A percentile compares a stretch with the other conserved stretches of the same genome.
These are phyloP conservation scores for Raphidocelis subcapitata DNA, from an alignment of 139 green algal species.

Conservation along the genomic window DNA sequence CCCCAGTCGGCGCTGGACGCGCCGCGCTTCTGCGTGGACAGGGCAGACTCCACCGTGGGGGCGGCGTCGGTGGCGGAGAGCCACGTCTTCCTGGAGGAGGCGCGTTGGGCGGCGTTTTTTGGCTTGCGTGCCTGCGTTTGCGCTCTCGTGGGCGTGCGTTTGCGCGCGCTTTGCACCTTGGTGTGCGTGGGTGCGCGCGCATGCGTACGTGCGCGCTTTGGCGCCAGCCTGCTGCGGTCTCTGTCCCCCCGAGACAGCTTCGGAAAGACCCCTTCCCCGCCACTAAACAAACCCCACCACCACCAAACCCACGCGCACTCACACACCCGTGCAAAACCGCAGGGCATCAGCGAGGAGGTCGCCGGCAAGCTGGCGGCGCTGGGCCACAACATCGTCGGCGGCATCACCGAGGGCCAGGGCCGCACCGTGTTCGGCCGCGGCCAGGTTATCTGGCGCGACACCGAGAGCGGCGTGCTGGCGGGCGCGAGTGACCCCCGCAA, in stretches of 20 bases:
- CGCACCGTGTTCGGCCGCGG: conserved; percentile 55
- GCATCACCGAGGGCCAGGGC: conserved; percentile 6
- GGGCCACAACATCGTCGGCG: conserved; percentile 39
- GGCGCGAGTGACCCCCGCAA: conserved; percentile 57
- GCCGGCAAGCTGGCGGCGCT: conserved; percentile 19
- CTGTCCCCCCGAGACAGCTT: no score
- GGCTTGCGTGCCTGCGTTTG: no score
- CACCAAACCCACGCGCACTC: no score
- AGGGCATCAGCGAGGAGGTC: conserved; percentile 28
- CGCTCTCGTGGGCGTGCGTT: no score
- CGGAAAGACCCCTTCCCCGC: no score
- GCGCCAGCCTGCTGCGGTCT: neutral
- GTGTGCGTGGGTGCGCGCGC: no score
- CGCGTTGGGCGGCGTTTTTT: no score
- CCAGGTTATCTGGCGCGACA: conserved; percentile 59
- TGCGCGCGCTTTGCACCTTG: no score
- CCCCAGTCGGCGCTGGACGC: conserved; percentile 66
- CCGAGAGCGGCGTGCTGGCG: conserved; percentile 56
- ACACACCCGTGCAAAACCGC: no score
- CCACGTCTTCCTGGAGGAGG: conserved; percentile 45
- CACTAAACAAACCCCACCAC: no score
- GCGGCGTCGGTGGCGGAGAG: conserved; percentile 34
- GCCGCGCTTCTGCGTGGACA: conserved; percentile 60
- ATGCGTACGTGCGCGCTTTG: no score
- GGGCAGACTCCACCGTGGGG: conserved; percentile 44